Evolutionary conservation across 257 asterid genomes (phyloP).

Genomic region (Petunia axillaris): DNA sequence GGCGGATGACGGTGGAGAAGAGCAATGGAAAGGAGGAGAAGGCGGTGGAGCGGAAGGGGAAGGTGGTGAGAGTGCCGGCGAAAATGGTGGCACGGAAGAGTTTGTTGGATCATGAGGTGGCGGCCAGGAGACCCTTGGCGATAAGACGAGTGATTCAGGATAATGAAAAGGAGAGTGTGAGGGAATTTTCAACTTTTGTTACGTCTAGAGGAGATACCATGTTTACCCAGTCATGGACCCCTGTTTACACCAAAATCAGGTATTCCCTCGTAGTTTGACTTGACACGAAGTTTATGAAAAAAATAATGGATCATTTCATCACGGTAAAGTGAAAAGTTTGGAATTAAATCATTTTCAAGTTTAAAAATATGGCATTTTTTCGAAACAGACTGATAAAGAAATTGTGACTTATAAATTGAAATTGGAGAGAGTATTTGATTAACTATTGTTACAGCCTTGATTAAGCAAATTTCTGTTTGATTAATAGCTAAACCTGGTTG

Average conservation of each 20-base stretch:
- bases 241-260: constrained; percentile 58
- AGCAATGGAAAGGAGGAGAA: constrained; percentile 55
- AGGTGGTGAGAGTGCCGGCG: constrained; percentile 62
- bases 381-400: too few species aligned
- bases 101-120: constrained; percentile 68
- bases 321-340: too few species aligned
- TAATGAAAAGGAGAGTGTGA: constrained; percentile 34
- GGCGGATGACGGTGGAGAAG: constrained; percentile 44
- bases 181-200: constrained; percentile 55
- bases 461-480: too few species aligned
- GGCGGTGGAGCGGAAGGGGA: constrained; percentile 39
- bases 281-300: too few species aligned
- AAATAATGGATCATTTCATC: too few species aligned
- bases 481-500: too few species aligned
- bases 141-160: constrained; percentile 65
- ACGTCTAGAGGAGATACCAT: constrained; percentile 64
- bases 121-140: constrained; percentile 70
- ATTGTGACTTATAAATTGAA: too few species aligned
- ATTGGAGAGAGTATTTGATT: too few species aligned
- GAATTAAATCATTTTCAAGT: too few species aligned
- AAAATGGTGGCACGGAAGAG: constrained; percentile 60
- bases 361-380: too few species aligned
- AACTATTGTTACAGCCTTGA: too few species aligned
- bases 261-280: constrained; percentile 16
- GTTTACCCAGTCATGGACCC: constrained; percentile 78